Evolutionary conservation across 1,284 basidiomycete genomes (phyloP).

Genomic region (Leccinum colubrinum): DNA sequence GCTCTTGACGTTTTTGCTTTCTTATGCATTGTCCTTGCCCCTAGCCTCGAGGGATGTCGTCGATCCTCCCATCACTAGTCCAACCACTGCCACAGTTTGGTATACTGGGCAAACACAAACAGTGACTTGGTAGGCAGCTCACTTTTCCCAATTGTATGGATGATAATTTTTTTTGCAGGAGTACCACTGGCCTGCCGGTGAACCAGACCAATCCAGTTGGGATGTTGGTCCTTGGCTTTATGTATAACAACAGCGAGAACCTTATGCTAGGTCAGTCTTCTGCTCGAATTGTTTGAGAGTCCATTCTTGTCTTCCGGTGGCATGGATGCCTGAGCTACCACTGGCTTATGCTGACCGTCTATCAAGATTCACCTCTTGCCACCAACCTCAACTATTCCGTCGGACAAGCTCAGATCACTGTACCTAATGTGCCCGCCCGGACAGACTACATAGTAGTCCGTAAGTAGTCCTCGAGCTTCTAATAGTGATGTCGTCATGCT

Average conservation of each 20-base stretch:
- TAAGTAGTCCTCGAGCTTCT: slow-evolving; percentile 29
- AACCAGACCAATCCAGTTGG: slow-evolving; percentile 50
- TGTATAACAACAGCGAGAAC: slow-evolving; percentile 48
- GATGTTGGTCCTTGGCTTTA: slow-evolving; percentile 51
- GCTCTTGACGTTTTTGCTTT: slow-evolving; percentile 13
- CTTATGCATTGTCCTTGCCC: slow-evolving; percentile 32
- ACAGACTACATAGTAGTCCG: slow-evolving; percentile 47
- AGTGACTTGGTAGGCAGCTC: slow-evolving; percentile 54
- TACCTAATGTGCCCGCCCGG: slow-evolving; percentile 48
- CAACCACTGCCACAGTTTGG: slow-evolving; percentile 53
- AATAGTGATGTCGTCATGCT: background rate
- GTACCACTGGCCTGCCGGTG: slow-evolving; percentile 46
- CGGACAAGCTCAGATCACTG: slow-evolving; percentile 51
- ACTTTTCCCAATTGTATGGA: background rate
- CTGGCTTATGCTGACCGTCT: slow-evolving; percentile 9
- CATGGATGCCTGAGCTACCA: background rate
- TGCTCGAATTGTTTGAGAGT: background rate
- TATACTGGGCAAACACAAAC: slow-evolving; percentile 46
- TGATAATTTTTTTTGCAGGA: slow-evolving; percentile 36
- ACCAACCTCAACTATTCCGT: slow-evolving; percentile 50
- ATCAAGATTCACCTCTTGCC: slow-evolving; percentile 53
- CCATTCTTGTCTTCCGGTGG: background rate
- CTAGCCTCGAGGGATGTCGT: slow-evolving; percentile 49
- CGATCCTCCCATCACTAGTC: slow-evolving; percentile 54
- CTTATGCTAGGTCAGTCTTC: slow-evolving; percentile 49